Conservation (phyloP, 768 basidiomycete species). For the Lactarius trivialis region DNA sequence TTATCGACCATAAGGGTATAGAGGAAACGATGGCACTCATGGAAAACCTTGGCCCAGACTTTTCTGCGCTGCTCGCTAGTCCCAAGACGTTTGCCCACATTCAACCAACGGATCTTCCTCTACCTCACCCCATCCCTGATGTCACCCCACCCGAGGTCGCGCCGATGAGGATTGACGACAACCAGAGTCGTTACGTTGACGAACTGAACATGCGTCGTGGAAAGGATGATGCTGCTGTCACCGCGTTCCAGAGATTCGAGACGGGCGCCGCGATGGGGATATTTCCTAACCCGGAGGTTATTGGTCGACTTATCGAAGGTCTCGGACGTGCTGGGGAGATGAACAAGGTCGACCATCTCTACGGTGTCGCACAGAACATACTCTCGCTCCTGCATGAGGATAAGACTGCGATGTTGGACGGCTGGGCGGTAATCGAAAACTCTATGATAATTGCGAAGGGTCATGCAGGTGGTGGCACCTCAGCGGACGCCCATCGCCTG, state of each 20-base stretch:
- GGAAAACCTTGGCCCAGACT: slow-evolving; percentile 27
- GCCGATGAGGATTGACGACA: slow-evolving; percentile 25
- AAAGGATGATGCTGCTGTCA: slow-evolving; percentile 27
- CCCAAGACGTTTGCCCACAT: background rate
- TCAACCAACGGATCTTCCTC: slow-evolving; percentile 14
- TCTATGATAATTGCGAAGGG: slow-evolving; percentile 84
- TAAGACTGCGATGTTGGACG: slow-evolving; percentile 43
- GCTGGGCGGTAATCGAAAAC: slow-evolving; percentile 81
- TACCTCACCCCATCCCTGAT: slow-evolving; percentile 1
- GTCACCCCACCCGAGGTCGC: background rate
- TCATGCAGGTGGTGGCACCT: slow-evolving; percentile 70
- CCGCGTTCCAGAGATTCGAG: slow-evolving; percentile 47
- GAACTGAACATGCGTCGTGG: slow-evolving; percentile 24
- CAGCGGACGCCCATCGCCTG: slow-evolving; percentile 73
- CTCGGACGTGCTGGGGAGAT: slow-evolving; percentile 60
- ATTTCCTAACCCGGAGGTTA: slow-evolving; percentile 44
- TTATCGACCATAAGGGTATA: slow-evolving; percentile 14
- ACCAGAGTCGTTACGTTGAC: slow-evolving; percentile 30
- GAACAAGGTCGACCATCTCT: slow-evolving; percentile 57
- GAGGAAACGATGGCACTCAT: slow-evolving; percentile 7
- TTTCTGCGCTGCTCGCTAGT: slow-evolving; percentile 33
- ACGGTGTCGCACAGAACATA: slow-evolving; percentile 59
- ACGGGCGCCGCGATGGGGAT: slow-evolving; percentile 37
- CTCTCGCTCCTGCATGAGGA: slow-evolving; percentile 40
- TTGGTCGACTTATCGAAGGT: slow-evolving; percentile 59